These are phyloP conservation scores for Stylosanthes scabra DNA, from an alignment of 331 rosid species.

Conservation along the genomic window DNA sequence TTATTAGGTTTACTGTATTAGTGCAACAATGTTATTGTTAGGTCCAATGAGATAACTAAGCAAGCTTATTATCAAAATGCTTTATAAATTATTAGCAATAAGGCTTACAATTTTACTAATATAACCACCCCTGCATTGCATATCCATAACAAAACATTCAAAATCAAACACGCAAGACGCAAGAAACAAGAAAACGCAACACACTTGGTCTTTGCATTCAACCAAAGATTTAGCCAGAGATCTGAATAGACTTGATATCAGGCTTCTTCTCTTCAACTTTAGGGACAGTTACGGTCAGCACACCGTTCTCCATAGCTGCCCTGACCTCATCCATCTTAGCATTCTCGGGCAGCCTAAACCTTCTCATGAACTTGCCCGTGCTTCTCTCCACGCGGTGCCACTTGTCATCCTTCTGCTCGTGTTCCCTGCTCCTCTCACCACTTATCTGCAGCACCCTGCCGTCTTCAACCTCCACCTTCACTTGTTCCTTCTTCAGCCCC, in stretches of 20 bases:
- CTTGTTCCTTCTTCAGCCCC: conserved; percentile 57
- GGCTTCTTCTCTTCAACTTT: conserved; percentile 53
- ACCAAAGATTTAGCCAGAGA: conserved; percentile 40
- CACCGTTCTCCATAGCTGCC: conserved; percentile 59
- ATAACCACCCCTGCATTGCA: neutral
- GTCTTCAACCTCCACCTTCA: conserved; percentile 59
- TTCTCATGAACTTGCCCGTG: conserved; percentile 51
- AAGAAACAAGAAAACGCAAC: neutral
- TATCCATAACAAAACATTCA: neutral
- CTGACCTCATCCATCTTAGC: conserved; percentile 46
- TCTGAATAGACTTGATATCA: conserved; percentile 47
- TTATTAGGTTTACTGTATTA: no score
- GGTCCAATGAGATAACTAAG: no score
- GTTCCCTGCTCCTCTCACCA: conserved; percentile 55
- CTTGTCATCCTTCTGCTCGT: conserved; percentile 56
- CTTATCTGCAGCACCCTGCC: conserved; percentile 58
- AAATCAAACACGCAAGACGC: no score
- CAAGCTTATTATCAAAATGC: no score
- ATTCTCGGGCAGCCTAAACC: conserved; percentile 62
- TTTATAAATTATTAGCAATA: neutral
- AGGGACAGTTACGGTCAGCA: conserved; percentile 55
- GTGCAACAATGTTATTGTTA: no score
- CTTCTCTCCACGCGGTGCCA: conserved; percentile 68
- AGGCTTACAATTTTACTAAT: neutral
- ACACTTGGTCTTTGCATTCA: neutral